A percentile compares a stretch with the other conserved stretches of the same genome.
These are phyloP conservation scores for Fusarium hostae DNA, from an alignment of 2,329 filamentous ascomycete genomes.

Conservation along the genomic window DNA sequence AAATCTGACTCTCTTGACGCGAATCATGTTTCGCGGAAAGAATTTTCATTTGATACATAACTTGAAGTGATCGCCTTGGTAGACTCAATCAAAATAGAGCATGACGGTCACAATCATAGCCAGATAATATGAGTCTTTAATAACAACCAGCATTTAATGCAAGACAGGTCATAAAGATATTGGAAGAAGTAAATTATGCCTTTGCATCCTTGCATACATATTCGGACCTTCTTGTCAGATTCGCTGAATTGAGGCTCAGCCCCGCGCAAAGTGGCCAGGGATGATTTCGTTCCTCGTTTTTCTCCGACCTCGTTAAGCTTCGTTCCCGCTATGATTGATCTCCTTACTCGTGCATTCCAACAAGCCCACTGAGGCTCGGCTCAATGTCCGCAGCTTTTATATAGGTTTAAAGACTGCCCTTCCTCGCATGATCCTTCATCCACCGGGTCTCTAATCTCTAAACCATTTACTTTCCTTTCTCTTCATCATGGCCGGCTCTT, in stretches of 20 bases:
- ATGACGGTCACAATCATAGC: no score
- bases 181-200: no score
- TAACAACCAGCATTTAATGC: no score
- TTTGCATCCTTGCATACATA: rapidly evolving
- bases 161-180: no score
- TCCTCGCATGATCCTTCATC: background rate
- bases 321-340: background rate
- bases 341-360: background rate
- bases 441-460: background rate
- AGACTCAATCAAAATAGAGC: no score
- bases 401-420: background rate
- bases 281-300: background rate
- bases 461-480: rapidly evolving
- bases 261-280: background rate
- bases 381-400: background rate
- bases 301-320: background rate
- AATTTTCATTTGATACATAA: rapidly evolving
- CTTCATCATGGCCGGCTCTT: background rate
- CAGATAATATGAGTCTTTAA: no score
- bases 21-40: background rate
- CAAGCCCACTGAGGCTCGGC: background rate
- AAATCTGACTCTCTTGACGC: background rate
- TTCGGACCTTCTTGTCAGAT: no score
- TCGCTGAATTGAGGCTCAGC: background rate
- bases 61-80: no score